These are phyloP conservation scores for Curvularia lunata DNA, from an alignment of 2,329 filamentous ascomycete species.

Conservation along the genomic window DNA sequence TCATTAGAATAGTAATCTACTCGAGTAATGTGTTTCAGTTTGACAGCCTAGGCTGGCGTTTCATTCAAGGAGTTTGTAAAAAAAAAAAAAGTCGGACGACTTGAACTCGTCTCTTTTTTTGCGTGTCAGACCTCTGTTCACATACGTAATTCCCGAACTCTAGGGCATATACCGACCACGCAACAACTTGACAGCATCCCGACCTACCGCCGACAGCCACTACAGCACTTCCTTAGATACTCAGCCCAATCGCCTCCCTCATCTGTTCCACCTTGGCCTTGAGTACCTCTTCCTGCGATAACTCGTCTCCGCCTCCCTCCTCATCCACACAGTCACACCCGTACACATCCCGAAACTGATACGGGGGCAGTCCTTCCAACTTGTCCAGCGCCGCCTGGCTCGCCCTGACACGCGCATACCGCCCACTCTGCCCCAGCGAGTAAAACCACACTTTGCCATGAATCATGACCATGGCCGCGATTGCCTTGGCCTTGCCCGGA, in stretches of 20 bases:
- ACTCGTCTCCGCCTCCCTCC: slow-evolving; percentile 7
- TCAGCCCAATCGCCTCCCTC: slow-evolving; percentile 28
- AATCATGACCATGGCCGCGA: slow-evolving; percentile 76
- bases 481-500: slow-evolving; percentile 50
- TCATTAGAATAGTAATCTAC: neutral
- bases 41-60: too few relatives aligned
- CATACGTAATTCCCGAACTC: neutral
- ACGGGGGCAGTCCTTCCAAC: slow-evolving; percentile 58
- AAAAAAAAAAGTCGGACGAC: too few relatives aligned
- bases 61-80: too few relatives aligned
- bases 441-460: slow-evolving; percentile 73
- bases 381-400: slow-evolving; percentile 64
- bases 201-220: neutral
- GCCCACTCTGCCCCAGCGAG: slow-evolving; percentile 65
- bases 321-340: slow-evolving; percentile 66
- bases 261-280: slow-evolving; percentile 19
- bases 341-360: slow-evolving; percentile 66
- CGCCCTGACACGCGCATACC: slow-evolving; percentile 75
- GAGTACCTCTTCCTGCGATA: neutral
- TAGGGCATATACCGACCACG: neutral
- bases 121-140: neutral
- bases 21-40: too few relatives aligned
- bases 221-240: slow-evolving; percentile 16
- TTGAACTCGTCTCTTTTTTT: neutral
- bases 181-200: neutral